Evolutionary conservation across 2,329 filamentous ascomycete genomes (phyloP), one percentile per base, ranked within the genome.

Genomic region (Pyrenochaeta sp.): DNA sequence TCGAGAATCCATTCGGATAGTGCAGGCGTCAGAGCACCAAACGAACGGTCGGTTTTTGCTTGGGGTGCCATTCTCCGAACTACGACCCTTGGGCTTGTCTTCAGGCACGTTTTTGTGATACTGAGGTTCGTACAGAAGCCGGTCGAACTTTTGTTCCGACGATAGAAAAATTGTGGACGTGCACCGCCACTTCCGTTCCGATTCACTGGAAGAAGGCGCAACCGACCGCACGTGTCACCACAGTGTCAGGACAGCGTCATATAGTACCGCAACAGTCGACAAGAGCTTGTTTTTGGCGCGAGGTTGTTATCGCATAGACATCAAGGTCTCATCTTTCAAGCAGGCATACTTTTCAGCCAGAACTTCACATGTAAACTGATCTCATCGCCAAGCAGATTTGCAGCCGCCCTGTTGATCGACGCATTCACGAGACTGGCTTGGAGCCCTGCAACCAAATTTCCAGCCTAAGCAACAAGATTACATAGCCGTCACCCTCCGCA

Each of bases 1-100:
- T 96, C 91, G 52, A 95, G 82, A 55, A 95, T 88, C 92, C 93
- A 98, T 86, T 90, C 84, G 59, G 90, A 91, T 32, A 93, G 80
- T 5, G 89, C 80, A 15, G 91, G 90, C 1, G 86, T 90, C 52
- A 93, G 81, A 13, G 85, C 86, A 69, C 90, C 86, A 88, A 91
- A 94, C 28, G 85, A 81, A 65, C 87, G 80, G 42, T 74, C 71
- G 32, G 65, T 50, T 52, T 72, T 76, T 7, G 65, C 50, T 47
- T 76, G 69, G 6, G 76, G 73, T 9, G 73, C 73, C 76, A 78
- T 78, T 45, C 54, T 13, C 24, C 5, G 25, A 28, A n/a, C 12
- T n/a, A 2, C 7, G 24, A 27, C 42, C 13, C 42, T 28, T 5
- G 24, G 19, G 25, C 22, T 10, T 25, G 22, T 27, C 42, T 36